Evolutionary conservation across 2,329 filamentous ascomycete species (phyloP), one percentile per base, ranked within the genome.

Genomic region (Madurella fahalii): DNA sequence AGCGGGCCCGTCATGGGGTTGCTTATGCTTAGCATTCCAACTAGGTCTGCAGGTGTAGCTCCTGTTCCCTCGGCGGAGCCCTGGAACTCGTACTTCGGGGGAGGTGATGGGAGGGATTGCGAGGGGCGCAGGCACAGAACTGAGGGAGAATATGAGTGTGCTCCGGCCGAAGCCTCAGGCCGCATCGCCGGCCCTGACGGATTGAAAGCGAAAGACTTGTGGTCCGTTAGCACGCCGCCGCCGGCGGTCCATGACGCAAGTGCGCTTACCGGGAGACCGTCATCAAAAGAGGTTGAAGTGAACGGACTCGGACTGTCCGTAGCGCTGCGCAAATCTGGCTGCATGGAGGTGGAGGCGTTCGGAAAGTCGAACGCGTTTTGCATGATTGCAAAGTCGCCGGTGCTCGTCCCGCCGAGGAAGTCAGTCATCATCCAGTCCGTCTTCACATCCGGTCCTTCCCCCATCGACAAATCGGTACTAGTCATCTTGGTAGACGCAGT

Each of bases 401-500:
- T 40, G 16, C n/a, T 25, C 5, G 51, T 5, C 34, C 34, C 46
- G 2, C 42, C 12, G 12, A 56, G 47, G 5, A 42, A 7, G 8
- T 48, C 53, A 0, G 34, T 61, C 58, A 65, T 67, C 44, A 70
- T 73, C 76, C 77, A 81, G 55, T 74, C 71, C 60, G 70, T 67
- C 65, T 71, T 72, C 39, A 69, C 63, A 48, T 73, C 71, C 44
- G 69, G 64, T 41, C 69, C 70, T 60, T 75, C 71, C 47, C 68
- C 69, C 72, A 77, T 77, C 63, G 71, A 71, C 37, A 71, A 60
- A 64, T 79, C 77, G 48, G 67, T 69, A 12, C 70, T 61, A 39
- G 71, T 72, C 53, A 71, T 72, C 58, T 76, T 74, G 15, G 74
- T 73, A 7, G 77, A 78, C 17, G 71, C 71, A 1, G 74, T 75